Evolutionary conservation across 441 rosid genomes (phyloP).

Genomic region (Geranium incanum): DNA sequence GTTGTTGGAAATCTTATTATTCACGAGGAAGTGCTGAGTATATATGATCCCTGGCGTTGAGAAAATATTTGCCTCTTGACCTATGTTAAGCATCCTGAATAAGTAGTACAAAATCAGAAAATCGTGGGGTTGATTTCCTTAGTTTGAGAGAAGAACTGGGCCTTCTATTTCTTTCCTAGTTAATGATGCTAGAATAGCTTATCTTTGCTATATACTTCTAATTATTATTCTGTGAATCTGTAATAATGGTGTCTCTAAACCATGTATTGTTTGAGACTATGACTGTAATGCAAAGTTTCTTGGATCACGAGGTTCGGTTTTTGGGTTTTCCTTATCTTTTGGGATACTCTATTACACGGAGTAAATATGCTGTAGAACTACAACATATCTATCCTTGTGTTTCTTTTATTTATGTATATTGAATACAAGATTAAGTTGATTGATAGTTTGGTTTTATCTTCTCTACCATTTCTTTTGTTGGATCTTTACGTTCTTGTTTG

Average conservation of each 20-base stretch:
- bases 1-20: slow-evolving; percentile 1
- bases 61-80: background rate
- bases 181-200: background rate
- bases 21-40: background rate
- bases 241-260: background rate
- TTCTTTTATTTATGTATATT: background rate
- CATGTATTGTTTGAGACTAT: too few species aligned
- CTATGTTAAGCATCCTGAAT: background rate
- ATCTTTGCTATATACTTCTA: background rate
- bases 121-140: background rate
- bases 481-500: background rate
- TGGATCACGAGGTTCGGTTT: too few species aligned
- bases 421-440: background rate
- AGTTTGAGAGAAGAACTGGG: background rate
- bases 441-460: slow-evolving; percentile 3
- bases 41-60: background rate
- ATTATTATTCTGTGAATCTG: background rate
- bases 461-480: background rate
- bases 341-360: background rate
- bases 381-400: background rate
- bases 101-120: background rate
- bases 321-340: background rate
- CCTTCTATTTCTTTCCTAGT: slow-evolving; percentile 4
- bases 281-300: too few species aligned
- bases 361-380: background rate